Evolutionary conservation across 495 filamentous ascomycete genomes (phyloP).

Genomic region (Lepidopterella palustris): DNA sequence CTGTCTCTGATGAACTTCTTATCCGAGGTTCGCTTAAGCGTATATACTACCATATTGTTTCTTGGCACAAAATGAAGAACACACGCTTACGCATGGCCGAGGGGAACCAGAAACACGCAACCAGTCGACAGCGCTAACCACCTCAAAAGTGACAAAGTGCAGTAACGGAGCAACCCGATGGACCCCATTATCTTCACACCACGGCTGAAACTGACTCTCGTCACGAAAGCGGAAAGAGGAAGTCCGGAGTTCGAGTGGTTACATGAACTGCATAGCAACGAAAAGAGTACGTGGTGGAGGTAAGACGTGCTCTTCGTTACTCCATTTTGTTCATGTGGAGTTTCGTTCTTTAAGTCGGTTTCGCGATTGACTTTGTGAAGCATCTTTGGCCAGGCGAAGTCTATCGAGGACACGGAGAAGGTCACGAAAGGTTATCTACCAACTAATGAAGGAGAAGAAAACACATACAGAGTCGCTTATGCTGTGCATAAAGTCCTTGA

Average conservation of each 20-base stretch:
- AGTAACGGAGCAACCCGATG: too few relatives aligned
- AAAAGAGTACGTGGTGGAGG: constrained; percentile 22
- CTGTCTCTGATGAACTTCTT: too few relatives aligned
- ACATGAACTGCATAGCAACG: constrained; percentile 19
- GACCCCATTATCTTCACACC: constrained; percentile 21
- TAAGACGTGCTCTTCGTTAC: constrained; percentile 1
- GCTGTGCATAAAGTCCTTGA: constrained; percentile 20
- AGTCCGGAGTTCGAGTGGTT: constrained; percentile 24
- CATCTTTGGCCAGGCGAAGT: constrained; percentile 12
- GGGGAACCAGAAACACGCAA: too few relatives aligned
- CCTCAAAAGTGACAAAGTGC: too few relatives aligned
- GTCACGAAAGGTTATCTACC: constrained; percentile 4
- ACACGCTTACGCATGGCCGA: too few relatives aligned
- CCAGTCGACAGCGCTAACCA: too few relatives aligned
- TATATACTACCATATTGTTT: too few relatives aligned
- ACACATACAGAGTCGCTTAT: constrained; percentile 17
- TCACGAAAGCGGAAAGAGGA: constrained; percentile 15
- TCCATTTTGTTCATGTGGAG: too few relatives aligned
- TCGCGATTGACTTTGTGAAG: constrained; percentile 6
- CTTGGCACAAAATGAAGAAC: too few relatives aligned
- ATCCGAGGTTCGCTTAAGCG: too few relatives aligned
- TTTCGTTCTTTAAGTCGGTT: neutral
- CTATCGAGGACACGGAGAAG: constrained; percentile 16
- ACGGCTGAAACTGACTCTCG: constrained; percentile 22
- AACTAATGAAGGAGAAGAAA: constrained; percentile 1